Evolutionary conservation across 345 rosid species (phyloP).

Genomic region (Arabis hirsuta): DNA sequence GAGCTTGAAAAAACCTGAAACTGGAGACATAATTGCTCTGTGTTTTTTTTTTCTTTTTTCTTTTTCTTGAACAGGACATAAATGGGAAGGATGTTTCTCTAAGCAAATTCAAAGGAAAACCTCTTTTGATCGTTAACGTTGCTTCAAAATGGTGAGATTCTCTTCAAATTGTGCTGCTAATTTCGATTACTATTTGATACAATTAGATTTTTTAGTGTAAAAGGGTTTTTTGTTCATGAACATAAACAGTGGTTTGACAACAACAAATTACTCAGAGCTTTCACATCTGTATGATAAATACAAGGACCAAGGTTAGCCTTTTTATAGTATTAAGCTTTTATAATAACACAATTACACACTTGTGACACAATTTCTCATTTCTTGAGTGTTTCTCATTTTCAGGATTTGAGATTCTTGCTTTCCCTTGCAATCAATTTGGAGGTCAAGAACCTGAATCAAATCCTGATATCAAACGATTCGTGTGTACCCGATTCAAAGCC

Average conservation of each 20-base stretch:
- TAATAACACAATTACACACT: conserved; percentile 1
- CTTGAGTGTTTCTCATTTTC: not conserved
- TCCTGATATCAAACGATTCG: conserved; percentile 71
- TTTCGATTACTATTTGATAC: not conserved
- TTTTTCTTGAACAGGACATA: conserved; percentile 60
- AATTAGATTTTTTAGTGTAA: not conserved
- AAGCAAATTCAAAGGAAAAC: conserved; percentile 77
- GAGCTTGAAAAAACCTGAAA: conserved; percentile 5
- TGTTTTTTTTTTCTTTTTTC: not conserved
- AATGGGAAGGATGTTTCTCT: conserved; percentile 75
- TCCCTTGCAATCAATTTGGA: conserved; percentile 93
- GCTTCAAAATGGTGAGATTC: conserved; percentile 80
- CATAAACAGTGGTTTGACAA: conserved; percentile 69
- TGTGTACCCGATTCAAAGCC: conserved; percentile 79
- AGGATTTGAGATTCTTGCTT: conserved; percentile 91
- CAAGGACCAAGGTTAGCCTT: conserved; percentile 73
- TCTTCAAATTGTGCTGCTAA: not conserved
- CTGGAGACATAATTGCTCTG: not conserved
- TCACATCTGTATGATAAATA: conserved; percentile 74
- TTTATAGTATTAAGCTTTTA: not conserved
- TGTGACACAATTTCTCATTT: not conserved
- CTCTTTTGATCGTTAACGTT: conserved; percentile 81
- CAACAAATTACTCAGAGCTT: conserved; percentile 84
- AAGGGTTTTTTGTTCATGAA: conserved; percentile 18
- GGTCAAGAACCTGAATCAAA: conserved; percentile 87